A percentile compares a stretch with the other conserved stretches of the same genome.
phyloP scores from a whole-genome alignment of 2,329 filamentous ascomycete species.

The Venturia oleaginea region DNA sequence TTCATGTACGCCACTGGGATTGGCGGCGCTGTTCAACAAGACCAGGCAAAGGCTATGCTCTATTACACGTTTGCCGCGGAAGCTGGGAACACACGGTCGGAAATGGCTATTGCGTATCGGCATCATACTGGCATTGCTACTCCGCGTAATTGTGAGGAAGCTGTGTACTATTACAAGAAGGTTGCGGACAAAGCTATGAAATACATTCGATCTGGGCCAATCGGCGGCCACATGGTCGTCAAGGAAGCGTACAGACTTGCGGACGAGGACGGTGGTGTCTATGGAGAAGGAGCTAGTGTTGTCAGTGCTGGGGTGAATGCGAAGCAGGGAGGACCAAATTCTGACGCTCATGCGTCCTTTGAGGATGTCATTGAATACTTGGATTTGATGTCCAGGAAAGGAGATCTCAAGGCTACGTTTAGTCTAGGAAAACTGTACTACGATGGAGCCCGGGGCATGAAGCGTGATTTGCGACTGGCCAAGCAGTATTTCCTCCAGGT shows the following conservation, averaged over 20 bases:
- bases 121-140: conserved; percentile 80
- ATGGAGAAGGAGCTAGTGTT: conserved; percentile 88
- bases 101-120: conserved; percentile 89
- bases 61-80: conserved; percentile 93
- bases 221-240: conserved; percentile 71
- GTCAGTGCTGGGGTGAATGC: conserved; percentile 80
- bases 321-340: conserved; percentile 60
- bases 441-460: conserved; percentile 69
- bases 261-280: conserved; percentile 85
- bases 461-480: conserved; percentile 63
- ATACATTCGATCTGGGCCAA: conserved; percentile 83
- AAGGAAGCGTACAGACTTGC: conserved; percentile 76
- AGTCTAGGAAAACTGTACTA: conserved; percentile 81
- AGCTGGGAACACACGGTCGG: conserved; percentile 69
- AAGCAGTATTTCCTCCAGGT: conserved; percentile 75
- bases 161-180: conserved; percentile 80
- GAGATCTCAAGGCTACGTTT: conserved; percentile 78
- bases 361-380: conserved; percentile 94
- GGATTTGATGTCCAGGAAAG: conserved; percentile 81
- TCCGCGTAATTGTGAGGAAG: conserved; percentile 74
- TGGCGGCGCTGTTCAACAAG: conserved; percentile 66
- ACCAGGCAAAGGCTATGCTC: conserved; percentile 84
- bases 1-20: conserved; percentile 94
- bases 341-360: conserved; percentile 74
- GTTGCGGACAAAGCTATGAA: conserved; percentile 88